These are phyloP conservation scores for Penicillium rolfsii DNA, from an alignment of 2,329 filamentous ascomycete genomes.

Conservation along the genomic window DNA sequence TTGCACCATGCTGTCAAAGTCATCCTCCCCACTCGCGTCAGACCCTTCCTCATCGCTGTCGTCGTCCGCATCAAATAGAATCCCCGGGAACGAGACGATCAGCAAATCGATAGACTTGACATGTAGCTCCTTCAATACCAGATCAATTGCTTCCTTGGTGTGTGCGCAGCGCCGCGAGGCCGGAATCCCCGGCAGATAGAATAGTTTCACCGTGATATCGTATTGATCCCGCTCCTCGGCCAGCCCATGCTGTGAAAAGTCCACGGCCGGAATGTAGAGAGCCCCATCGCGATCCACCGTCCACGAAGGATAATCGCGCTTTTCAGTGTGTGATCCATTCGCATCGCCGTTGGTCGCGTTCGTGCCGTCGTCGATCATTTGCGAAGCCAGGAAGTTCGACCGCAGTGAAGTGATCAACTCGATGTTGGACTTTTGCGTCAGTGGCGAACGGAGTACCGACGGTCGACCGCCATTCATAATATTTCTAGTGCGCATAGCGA, in stretches of 20 bases:
- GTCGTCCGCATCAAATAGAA: slow-evolving; percentile 91
- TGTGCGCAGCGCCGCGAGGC: slow-evolving; percentile 68
- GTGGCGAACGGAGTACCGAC: slow-evolving; percentile 78
- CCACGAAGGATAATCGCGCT: slow-evolving; percentile 60
- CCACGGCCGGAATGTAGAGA: slow-evolving; percentile 77
- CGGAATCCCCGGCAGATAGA: slow-evolving; percentile 78
- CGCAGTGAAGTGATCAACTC: slow-evolving; percentile 89
- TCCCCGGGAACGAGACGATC: slow-evolving; percentile 88
- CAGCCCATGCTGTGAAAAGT: slow-evolving; percentile 71
- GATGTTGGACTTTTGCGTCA: slow-evolving; percentile 82
- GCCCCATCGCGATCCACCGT: slow-evolving; percentile 64
- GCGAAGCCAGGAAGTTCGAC: slow-evolving; percentile 76
- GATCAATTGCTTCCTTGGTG: slow-evolving; percentile 73
- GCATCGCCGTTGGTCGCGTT: slow-evolving; percentile 18
- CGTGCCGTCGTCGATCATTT: slow-evolving; percentile 55
- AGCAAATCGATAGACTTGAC: slow-evolving; percentile 79
- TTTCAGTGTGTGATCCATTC: slow-evolving; percentile 13
- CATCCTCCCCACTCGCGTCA: slow-evolving; percentile 54
- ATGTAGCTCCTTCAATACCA: slow-evolving; percentile 79
- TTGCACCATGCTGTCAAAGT: slow-evolving; percentile 67
- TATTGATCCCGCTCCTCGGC: slow-evolving; percentile 82
- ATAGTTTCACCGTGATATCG: slow-evolving; percentile 93
- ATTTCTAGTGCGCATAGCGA: slow-evolving; percentile 58
- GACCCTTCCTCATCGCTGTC: slow-evolving; percentile 73
- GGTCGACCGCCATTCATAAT: slow-evolving; percentile 81